A percentile compares a stretch with the other conserved stretches of the same genome.
These are phyloP conservation scores for Amaranthus cruentus DNA, from an alignment of 148 eudicot genomes.

Conservation along the genomic window DNA sequence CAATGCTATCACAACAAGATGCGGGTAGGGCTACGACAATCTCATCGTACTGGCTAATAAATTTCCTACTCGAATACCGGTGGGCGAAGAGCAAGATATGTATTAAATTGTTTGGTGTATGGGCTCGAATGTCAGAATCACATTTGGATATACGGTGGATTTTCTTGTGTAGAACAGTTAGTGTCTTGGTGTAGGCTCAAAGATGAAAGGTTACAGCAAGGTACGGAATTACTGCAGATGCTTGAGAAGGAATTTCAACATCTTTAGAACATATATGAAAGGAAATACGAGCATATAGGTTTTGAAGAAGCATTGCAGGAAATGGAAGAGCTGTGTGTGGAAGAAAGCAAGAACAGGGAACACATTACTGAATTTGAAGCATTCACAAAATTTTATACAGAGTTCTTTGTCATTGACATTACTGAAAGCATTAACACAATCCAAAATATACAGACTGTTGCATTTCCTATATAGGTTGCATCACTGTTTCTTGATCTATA, in stretches of 20 bases:
- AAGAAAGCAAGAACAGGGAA: constrained; percentile 83
- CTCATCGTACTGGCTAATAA: too few relatives aligned
- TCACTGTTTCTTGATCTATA: too few relatives aligned
- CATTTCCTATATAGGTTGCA: not conserved
- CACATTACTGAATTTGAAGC: constrained; percentile 34
- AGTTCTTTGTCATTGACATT: not conserved
- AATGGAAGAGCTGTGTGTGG: constrained; percentile 66
- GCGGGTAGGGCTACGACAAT: too few relatives aligned
- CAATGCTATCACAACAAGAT: too few relatives aligned
- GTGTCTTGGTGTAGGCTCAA: constrained; percentile 50
- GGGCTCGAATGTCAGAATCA: too few relatives aligned
- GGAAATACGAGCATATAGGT: constrained; percentile 58
- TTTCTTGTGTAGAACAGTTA: constrained; percentile 47
- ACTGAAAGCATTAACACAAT: not conserved
- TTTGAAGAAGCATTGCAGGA: constrained; percentile 83
- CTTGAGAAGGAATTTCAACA: constrained; percentile 71
- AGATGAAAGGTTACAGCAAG: constrained; percentile 71
- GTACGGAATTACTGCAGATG: constrained; percentile 51
- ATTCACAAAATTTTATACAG: not conserved
- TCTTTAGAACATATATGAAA: constrained; percentile 68
- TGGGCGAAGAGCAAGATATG: too few relatives aligned
- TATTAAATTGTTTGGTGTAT: too few relatives aligned
- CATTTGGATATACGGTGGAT: constrained; percentile 65
- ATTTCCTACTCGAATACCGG: too few relatives aligned
- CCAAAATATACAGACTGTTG: not conserved